Conservation (phyloP, 768 basidiomycete genomes). For the Lentinula guzmanii region DNA sequence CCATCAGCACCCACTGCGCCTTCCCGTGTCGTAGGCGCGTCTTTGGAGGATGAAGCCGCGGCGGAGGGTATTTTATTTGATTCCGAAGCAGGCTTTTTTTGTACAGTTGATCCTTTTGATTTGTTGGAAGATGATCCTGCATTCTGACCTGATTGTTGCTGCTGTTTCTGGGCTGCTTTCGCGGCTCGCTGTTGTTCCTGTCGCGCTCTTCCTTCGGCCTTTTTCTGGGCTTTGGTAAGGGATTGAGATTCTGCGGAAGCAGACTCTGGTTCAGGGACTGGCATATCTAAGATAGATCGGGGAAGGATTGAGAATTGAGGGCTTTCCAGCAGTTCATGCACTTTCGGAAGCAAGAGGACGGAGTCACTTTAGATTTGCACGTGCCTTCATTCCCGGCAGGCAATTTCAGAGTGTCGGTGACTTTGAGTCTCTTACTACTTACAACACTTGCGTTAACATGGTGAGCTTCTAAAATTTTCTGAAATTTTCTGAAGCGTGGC, state of each 20-base stretch:
- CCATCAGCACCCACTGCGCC: slow-evolving; percentile 18
- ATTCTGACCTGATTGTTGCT: slow-evolving; percentile 9
- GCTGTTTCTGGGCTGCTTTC: slow-evolving; percentile 47
- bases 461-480: neutral
- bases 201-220: slow-evolving; percentile 72
- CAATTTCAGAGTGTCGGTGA: neutral
- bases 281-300: neutral
- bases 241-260: slow-evolving; percentile 17
- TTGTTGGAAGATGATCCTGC: slow-evolving; percentile 5
- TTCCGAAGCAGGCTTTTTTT: slow-evolving; percentile 16
- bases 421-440: neutral
- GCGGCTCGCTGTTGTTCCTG: slow-evolving; percentile 79
- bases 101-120: slow-evolving; percentile 18
- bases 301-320: neutral
- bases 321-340: neutral
- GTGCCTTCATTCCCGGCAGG: neutral
- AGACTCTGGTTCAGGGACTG: neutral
- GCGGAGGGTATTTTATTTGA: slow-evolving; percentile 13
- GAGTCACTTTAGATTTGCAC: neutral
- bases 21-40: slow-evolving; percentile 17
- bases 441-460: neutral
- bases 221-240: slow-evolving; percentile 71
- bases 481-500: neutral
- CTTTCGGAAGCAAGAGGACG: neutral
- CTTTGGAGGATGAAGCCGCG: slow-evolving; percentile 19